These are phyloP conservation scores for Dipodascopsis tothii DNA, from an alignment of 805 yeast species.

Conservation along the genomic window DNA sequence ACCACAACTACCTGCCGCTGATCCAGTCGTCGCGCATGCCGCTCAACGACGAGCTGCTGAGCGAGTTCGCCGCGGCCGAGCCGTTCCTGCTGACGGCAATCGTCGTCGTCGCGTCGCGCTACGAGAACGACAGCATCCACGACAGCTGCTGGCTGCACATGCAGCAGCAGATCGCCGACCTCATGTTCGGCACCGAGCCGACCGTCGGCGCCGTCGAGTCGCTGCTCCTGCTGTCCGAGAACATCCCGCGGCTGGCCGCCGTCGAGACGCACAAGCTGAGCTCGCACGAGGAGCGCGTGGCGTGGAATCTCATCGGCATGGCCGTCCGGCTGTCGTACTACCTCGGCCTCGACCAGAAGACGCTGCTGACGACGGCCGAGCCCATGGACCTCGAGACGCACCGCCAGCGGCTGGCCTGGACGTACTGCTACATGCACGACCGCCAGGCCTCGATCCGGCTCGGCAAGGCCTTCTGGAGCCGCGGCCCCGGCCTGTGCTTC, in stretches of 20 bases:
- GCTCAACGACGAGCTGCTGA: slow-evolving; percentile 8
- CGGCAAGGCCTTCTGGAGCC: slow-evolving; percentile 25
- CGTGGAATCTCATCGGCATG: slow-evolving; percentile 25
- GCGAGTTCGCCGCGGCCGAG: slow-evolving; percentile 8
- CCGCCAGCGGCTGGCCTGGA: slow-evolving; percentile 24
- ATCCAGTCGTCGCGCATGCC: slow-evolving; percentile 5
- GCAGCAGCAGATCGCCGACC: slow-evolving; percentile 8
- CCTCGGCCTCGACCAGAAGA: slow-evolving; percentile 25
- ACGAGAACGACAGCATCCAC: slow-evolving; percentile 10
- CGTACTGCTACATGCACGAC: slow-evolving; percentile 24
- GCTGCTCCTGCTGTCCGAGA: slow-evolving; percentile 24
- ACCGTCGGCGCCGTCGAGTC: slow-evolving; percentile 24
- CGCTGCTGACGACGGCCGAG: slow-evolving; percentile 16
- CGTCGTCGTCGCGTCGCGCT: slow-evolving; percentile 12
- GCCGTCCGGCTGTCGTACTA: slow-evolving; percentile 23
- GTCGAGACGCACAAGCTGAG: slow-evolving; percentile 6
- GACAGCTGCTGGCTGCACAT: slow-evolving; percentile 13
- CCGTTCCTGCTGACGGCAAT: slow-evolving; percentile 12
- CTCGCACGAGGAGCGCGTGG: slow-evolving; percentile 18
- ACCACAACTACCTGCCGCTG: slow-evolving; percentile 17
- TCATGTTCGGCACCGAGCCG: slow-evolving; percentile 18
- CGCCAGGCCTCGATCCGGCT: slow-evolving; percentile 25
- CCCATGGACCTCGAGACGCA: slow-evolving; percentile 18
- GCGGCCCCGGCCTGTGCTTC: slow-evolving; percentile 25
- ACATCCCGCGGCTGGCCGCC: slow-evolving; percentile 17